Evolutionary conservation across 129 eudicot species (phyloP).

Genomic region (Flaveria robusta): DNA sequence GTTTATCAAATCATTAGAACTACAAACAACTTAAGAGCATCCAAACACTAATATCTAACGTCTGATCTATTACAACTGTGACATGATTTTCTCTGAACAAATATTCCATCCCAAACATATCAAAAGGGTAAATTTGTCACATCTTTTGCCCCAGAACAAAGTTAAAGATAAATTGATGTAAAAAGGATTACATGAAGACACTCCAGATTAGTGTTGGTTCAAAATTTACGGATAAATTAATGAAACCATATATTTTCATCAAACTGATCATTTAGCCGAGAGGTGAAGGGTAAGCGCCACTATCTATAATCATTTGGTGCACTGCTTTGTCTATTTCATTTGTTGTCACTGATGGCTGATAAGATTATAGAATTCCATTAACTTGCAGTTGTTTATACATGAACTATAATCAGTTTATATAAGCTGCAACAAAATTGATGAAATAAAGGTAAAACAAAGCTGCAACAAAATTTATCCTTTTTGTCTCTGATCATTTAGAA

Average conservation of each 20-base stretch:
- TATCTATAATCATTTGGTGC: conserved; percentile 96
- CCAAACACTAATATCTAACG: neutral
- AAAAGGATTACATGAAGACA: neutral
- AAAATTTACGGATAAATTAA: no score
- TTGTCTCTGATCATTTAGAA: neutral
- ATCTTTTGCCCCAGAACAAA: no score
- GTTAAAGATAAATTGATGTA: no score
- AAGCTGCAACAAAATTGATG: no score
- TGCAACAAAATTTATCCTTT: no score
- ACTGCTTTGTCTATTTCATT: conserved; percentile 95
- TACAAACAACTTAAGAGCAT: no score
- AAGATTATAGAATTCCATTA: neutral
- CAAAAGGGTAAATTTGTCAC: neutral
- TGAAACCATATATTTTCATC: no score
- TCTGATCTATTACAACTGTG: neutral
- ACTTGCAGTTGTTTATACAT: neutral
- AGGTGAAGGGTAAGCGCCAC: conserved; percentile 99
- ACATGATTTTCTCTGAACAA: neutral
- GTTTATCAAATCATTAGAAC: no score
- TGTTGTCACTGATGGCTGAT: conserved; percentile 95
- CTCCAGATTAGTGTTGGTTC: neutral
- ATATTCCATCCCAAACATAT: neutral
- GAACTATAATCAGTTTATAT: neutral
- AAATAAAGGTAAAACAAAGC: no score
- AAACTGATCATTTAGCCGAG: conserved; percentile 59